Evolutionary conservation across 768 basidiomycete species (phyloP).

Genomic region (Cystoderma amianthinum): DNA sequence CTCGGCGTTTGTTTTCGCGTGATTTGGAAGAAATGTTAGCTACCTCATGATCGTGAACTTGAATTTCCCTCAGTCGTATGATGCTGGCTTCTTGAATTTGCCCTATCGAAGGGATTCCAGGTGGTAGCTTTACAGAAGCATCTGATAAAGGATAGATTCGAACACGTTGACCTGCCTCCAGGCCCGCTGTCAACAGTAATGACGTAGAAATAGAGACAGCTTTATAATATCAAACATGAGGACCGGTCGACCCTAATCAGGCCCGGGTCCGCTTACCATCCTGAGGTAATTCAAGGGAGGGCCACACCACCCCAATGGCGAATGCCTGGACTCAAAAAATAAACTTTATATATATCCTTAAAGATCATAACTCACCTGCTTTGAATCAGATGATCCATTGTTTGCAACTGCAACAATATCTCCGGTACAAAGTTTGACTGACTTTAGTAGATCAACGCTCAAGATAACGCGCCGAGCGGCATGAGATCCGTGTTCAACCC

Average conservation of each 20-base stretch:
- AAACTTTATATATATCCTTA: too few relatives aligned
- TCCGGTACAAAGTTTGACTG: conserved; percentile 56
- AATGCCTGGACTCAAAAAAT: conserved; percentile 53
- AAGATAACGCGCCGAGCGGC: conserved; percentile 57
- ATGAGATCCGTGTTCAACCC: conserved; percentile 33
- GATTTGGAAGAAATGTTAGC: conserved; percentile 9
- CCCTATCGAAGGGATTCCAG: conserved; percentile 43
- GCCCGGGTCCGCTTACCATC: conserved; percentile 40
- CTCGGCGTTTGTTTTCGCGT: conserved; percentile 29
- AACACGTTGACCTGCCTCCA: conserved; percentile 41
- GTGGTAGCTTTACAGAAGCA: conserved; percentile 23
- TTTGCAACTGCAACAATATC: conserved; percentile 56
- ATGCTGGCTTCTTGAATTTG: conserved; percentile 41
- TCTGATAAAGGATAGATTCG: conserved; percentile 43
- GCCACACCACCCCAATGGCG: conserved; percentile 71
- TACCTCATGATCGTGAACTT: conserved; percentile 7
- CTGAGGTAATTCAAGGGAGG: conserved; percentile 53
- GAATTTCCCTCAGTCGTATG: conserved; percentile 47
- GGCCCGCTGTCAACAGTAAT: conserved; percentile 52
- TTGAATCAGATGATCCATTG: conserved; percentile 20
- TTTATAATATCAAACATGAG: conserved; percentile 20
- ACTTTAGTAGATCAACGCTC: conserved; percentile 55
- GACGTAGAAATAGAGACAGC: conserved; percentile 51
- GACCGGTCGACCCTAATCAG: conserved; percentile 4
- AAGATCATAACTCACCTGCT: conserved; percentile 15